Base-by-base conservation (phyloP, 2,329 filamentous ascomycete genomes). In the Trichoderma oligosporum region DNA sequence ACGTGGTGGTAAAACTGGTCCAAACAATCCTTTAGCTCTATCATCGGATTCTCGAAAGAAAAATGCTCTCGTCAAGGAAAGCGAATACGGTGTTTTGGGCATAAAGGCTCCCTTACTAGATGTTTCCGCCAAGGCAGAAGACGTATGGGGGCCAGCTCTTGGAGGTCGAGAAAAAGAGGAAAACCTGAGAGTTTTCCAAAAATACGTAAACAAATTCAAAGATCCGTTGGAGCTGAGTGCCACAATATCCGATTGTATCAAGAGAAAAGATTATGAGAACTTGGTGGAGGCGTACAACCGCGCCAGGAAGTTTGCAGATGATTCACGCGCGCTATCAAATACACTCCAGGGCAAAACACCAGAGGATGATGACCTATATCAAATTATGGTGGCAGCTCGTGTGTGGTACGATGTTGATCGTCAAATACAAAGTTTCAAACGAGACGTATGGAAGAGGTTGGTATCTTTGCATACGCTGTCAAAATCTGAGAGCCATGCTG, bases 321-420 rank as follows among this genome's bases (percentile, higher is more conserved):
- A 93, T 52, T 89, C 91, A 0, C 85, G 85, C 61, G 79, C 78
- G 55, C 78, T 96, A 38, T 85, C 87, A 3, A 81, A 84, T 54
- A 73, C 75, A 35, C 66, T 82, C 3, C 75, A 78, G 36, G 77
- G 77, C 38, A 75, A 77, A 41, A 76, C 82, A 8, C 82, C 93
- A 7, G 85, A 83, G 11, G 92, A 97, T 66, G 77, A 83, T 18
- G 86, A 97, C 67, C 82, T 94, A 11, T 90, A 96, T 69, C 87
- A 91, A 60, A 86, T 99, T 60, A 78, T 99, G 44, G 81, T 96
- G 45, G 92, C 92, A 7, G 92, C 88, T 6, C 85, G 92, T 49
- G 95, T 99, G 87, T 99, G 94, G 94, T 82, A 89, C 61, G 92
- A 97, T 70, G 89, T 97, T 8, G 88, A 95, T 61, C 84, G 89